Conservation (phyloP, 805 yeast genomes). For the Kuraishia hungarica region DNA sequence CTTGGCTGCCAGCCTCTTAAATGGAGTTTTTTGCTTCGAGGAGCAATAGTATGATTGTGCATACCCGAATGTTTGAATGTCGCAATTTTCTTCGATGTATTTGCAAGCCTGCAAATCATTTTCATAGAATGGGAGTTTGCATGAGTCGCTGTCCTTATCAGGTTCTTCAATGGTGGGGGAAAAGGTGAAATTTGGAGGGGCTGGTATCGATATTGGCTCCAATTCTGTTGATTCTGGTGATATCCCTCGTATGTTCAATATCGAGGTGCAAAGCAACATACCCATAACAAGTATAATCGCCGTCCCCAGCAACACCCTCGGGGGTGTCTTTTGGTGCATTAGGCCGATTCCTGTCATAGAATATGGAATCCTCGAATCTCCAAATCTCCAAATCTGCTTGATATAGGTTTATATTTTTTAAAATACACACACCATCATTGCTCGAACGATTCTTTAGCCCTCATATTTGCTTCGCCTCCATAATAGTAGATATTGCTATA, state of each 20-base stretch:
- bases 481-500: neutral
- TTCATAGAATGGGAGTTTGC: neutral
- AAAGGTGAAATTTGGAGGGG: neutral
- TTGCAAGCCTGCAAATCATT: constrained; percentile 9
- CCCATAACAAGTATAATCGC: neutral
- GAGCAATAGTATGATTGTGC: constrained; percentile 17
- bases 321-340: neutral
- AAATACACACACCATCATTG: neutral
- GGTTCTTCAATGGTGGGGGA: neutral
- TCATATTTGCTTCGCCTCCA: too few species aligned
- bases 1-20: constrained; percentile 3
- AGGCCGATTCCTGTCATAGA: neutral
- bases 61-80: constrained; percentile 10
- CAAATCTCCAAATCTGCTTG: too few species aligned
- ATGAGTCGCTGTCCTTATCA: neutral
- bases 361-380: too few species aligned
- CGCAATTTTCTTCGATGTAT: constrained; percentile 14
- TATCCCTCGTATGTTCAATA: too few species aligned
- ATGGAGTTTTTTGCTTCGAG: neutral
- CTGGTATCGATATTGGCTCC: too few species aligned
- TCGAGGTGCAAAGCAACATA: neutral
- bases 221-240: too few species aligned
- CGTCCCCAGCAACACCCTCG: neutral
- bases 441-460: neutral
- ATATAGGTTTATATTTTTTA: too few species aligned